These are phyloP conservation scores for Tagetes patula DNA, from an alignment of 129 eudicot genomes.

Conservation along the genomic window DNA sequence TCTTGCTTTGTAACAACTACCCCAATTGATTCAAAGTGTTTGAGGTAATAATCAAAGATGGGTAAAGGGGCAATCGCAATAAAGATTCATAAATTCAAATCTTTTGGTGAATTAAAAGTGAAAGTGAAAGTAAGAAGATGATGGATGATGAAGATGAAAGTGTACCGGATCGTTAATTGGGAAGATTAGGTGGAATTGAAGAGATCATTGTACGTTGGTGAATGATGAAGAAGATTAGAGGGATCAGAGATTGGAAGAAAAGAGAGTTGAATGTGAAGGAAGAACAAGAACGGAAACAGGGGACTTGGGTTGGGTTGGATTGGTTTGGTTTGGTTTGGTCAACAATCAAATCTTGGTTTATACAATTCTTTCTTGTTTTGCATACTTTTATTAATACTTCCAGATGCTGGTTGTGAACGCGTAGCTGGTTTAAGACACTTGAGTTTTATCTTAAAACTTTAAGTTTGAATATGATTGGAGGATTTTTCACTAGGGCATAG, in stretches of 20 bases:
- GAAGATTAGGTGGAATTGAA: slow-evolving; percentile 14
- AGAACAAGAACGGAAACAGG: slow-evolving; percentile 18
- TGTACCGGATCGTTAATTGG: slow-evolving; percentile 23
- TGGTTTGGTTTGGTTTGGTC: slow-evolving; percentile 23
- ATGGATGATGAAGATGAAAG: slow-evolving; percentile 18
- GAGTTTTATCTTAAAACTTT: no score
- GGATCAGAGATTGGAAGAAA: slow-evolving; percentile 15
- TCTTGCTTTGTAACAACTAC: slow-evolving; percentile 9
- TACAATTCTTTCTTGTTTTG: not conserved
- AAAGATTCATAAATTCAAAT: slow-evolving; percentile 12
- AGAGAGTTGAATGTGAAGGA: slow-evolving; percentile 34
- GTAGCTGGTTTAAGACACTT: no score
- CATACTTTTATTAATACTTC: not conserved
- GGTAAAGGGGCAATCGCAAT: slow-evolving; percentile 9
- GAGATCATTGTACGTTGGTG: not conserved
- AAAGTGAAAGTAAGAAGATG: slow-evolving; percentile 19
- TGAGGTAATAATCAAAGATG: not conserved
- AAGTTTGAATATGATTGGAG: no score
- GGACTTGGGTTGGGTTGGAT: slow-evolving; percentile 19
- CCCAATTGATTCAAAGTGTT: slow-evolving; percentile 11
- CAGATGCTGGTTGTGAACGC: no score
- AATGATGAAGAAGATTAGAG: not conserved
- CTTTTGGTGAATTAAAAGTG: slow-evolving; percentile 5
- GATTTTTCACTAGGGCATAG: no score
- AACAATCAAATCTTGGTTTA: slow-evolving; percentile 16